phyloP scores from a whole-genome alignment of 495 filamentous ascomycete genomes.

The Neurospora tetraspora region DNA sequence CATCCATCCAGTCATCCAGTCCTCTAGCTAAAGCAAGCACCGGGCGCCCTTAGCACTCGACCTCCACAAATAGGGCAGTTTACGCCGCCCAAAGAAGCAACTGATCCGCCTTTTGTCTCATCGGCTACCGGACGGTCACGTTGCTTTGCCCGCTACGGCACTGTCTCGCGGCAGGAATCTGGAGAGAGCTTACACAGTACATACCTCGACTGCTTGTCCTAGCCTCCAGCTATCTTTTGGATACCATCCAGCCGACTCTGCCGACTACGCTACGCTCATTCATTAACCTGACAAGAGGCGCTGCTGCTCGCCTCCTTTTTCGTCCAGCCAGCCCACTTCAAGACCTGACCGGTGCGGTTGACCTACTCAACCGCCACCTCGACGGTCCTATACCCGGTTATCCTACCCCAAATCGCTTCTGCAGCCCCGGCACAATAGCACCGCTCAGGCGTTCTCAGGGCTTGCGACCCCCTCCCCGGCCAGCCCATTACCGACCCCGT shows the following conservation, averaged over 20 bases:
- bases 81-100: background rate
- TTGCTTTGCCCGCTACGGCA: background rate
- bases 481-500: constrained; percentile 21
- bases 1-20: background rate
- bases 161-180: background rate
- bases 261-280: background rate
- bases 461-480: constrained; percentile 13
- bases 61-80: constrained; percentile 6
- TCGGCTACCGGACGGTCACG: background rate
- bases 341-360: constrained; percentile 2
- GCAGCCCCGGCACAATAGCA: constrained; percentile 14
- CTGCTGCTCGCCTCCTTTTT: background rate
- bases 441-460: constrained; percentile 8
- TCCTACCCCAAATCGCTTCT: constrained; percentile 13
- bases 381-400: background rate
- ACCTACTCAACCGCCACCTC: constrained; percentile 16
- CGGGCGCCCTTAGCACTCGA: constrained; percentile 4
- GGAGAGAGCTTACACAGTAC: background rate
- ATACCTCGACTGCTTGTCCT: background rate
- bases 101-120: background rate
- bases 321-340: background rate
- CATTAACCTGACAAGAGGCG: background rate
- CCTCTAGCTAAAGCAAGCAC: background rate
- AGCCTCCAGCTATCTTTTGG: background rate
- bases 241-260: background rate